Evolutionary conservation across 1,139 yeast genomes (phyloP).

Genomic region (Kurtzmaniella natalensis): DNA sequence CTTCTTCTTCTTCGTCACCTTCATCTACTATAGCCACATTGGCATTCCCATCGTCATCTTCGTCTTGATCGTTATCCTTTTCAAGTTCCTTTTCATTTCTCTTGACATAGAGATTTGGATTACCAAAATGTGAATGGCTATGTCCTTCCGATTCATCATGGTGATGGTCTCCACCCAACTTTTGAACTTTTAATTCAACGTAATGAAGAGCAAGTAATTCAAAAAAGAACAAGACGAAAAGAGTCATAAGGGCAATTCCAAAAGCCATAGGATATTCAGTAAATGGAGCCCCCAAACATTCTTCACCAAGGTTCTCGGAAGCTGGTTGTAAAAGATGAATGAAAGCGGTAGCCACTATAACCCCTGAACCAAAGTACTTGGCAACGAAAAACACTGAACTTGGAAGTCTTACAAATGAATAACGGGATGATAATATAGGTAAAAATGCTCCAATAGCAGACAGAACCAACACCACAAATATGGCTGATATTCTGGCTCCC

Average conservation of each 20-base stretch:
- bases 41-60: constrained; percentile 11
- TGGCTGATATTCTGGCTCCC: constrained; percentile 71
- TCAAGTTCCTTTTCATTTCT: constrained; percentile 15
- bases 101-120: constrained; percentile 26
- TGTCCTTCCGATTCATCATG: constrained; percentile 20
- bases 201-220: constrained; percentile 54
- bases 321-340: constrained; percentile 85
- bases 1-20: constrained; percentile 3
- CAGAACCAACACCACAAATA: constrained; percentile 61
- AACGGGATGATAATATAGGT: constrained; percentile 55
- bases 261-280: constrained; percentile 60
- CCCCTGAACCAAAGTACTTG: constrained; percentile 89
- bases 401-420: constrained; percentile 52
- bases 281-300: constrained; percentile 56
- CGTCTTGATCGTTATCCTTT: constrained; percentile 12
- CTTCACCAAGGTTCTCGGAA: constrained; percentile 44
- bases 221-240: constrained; percentile 47
- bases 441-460: constrained; percentile 57
- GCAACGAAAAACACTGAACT: constrained; percentile 64
- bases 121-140: constrained; percentile 51
- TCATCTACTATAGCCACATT: constrained; percentile 7
- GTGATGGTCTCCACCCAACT: constrained; percentile 12
- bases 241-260: constrained; percentile 54
- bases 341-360: constrained; percentile 84
- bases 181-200: constrained; percentile 35